Percentiles rank a stretch among this genome's conserved stretches.
Conservation (phyloP, 2,329 filamentous ascomycete species). For the Penicillium concentricum region DNA sequence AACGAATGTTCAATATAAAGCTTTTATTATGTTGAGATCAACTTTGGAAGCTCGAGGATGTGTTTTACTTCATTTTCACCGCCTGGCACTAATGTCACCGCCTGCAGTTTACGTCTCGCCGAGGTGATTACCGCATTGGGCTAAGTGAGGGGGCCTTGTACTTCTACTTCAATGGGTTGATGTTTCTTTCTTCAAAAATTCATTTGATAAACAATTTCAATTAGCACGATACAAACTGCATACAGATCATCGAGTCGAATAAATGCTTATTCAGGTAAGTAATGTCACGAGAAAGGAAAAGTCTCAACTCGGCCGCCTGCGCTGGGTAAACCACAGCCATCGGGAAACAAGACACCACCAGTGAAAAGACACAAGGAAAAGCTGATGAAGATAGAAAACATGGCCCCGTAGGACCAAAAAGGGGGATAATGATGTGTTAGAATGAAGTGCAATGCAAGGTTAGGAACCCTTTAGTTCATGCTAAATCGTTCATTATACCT, state of each 20-base stretch:
- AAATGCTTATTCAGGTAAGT: conserved; percentile 12
- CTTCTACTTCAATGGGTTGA: background rate
- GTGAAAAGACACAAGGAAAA: conserved; percentile 14
- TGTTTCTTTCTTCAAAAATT: background rate
- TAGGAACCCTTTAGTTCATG: background rate
- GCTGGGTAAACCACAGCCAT: conserved; percentile 21
- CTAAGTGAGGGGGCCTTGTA: conserved; percentile 2
- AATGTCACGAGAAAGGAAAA: conserved; percentile 14
- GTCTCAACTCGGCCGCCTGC: conserved; percentile 4
- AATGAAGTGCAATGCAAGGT: conserved; percentile 15
- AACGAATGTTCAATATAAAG: background rate
- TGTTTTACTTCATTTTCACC: conserved; percentile 2
- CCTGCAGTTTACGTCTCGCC: conserved; percentile 5
- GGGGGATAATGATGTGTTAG: conserved; percentile 17
- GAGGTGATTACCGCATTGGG: conserved; percentile 13
- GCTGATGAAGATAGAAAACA: conserved; percentile 18
- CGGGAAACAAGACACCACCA: conserved; percentile 21
- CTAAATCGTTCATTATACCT: conserved; percentile 7
- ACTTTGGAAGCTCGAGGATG: background rate
- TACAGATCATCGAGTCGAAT: conserved; percentile 10
- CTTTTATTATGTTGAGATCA: background rate
- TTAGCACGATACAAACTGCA: conserved; percentile 12
- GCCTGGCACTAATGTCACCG: conserved; percentile 7
- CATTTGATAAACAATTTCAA: conserved; percentile 6
- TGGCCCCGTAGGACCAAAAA: conserved; percentile 22